Conservation (phyloP, 2,329 filamentous ascomycete genomes). For the Macrophomina phaseolina region DNA sequence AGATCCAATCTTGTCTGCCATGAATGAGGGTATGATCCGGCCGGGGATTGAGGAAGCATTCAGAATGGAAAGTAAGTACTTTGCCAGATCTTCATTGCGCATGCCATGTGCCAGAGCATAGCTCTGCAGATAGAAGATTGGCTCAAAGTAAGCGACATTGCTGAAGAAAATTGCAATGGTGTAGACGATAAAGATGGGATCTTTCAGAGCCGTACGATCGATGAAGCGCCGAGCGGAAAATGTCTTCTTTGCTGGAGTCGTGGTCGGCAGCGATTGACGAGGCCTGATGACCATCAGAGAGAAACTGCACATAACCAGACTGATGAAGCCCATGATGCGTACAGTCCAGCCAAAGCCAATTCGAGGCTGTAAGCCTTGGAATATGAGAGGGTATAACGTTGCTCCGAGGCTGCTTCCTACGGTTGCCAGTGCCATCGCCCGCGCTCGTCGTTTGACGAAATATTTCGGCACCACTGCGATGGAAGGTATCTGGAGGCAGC, state of each 20-base stretch:
- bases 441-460: constrained; percentile 52
- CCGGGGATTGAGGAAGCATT: constrained; percentile 50
- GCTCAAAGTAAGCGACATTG: constrained; percentile 56
- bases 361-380: constrained; percentile 62
- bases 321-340: constrained; percentile 69
- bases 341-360: constrained; percentile 70
- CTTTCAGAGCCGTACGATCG: not conserved
- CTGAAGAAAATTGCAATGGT: constrained; percentile 50
- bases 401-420: constrained; percentile 43
- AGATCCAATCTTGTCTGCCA: constrained; percentile 50
- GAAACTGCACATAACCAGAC: constrained; percentile 55
- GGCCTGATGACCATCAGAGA: constrained; percentile 51
- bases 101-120: constrained; percentile 64
- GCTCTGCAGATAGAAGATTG: constrained; percentile 59
- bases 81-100: constrained; percentile 57
- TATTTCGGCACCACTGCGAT: constrained; percentile 56
- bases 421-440: constrained; percentile 53
- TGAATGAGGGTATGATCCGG: constrained; percentile 49
- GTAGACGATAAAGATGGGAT: constrained; percentile 47
- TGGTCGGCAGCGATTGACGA: constrained; percentile 46
- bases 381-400: constrained; percentile 51
- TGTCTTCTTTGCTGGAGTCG: not conserved
- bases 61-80: constrained; percentile 46
- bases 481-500: constrained; percentile 50
- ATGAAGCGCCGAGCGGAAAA: constrained; percentile 35